Base-by-base conservation (phyloP, 257 asterid species). In the Haberlea rhodopensis region DNA sequence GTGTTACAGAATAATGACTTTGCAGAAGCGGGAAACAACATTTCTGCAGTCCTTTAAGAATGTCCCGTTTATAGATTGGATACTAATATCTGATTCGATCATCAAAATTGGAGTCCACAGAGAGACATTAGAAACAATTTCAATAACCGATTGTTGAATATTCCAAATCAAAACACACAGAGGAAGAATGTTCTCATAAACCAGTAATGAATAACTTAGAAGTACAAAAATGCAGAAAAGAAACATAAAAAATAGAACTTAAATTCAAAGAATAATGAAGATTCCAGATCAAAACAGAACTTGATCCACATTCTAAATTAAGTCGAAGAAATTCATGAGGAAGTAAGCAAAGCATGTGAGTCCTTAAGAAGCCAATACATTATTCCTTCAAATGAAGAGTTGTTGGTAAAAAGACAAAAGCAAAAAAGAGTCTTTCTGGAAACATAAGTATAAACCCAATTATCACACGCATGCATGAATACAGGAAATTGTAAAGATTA, bases 331-430 rank as follows among this genome's bases (percentile, higher is more conserved):
- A 28, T n/a, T 43, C 57, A 10, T 7, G 57, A 4, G n/a, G 27
- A 51, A 19, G 62, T 52, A 40, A 58, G 61, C 66, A 63, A 61
- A 48, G n/a, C 54, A 18, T 21, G 62, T 57, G 58, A 13, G n/a
- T 19, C 31, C 46, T 71, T 62, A 16, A 16, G 51, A 43, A 13
- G 4, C 19, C 51, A 16, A 16, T 4, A 16, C 7, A 15, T 29
- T 60, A 56, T 57, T 52, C 60, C 67, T 62, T 48, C 55, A 24
- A 52, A 63, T 19, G 48, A 51, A 40, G 48, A 55, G 49, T 24
- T n/a, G n/a, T n/a, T n/a, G n/a, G n/a, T n/a, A n/a, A n/a, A n/a
- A n/a, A n/a, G n/a, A n/a, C n/a, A n/a, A n/a, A n/a, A n/a, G n/a
- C n/a, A n/a, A n/a, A n/a, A n/a, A n/a, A n/a, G n/a, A n/a, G n/a